Base-by-base conservation (phyloP, 2,329 filamentous ascomycete species). In the Xylaria sp. region DNA sequence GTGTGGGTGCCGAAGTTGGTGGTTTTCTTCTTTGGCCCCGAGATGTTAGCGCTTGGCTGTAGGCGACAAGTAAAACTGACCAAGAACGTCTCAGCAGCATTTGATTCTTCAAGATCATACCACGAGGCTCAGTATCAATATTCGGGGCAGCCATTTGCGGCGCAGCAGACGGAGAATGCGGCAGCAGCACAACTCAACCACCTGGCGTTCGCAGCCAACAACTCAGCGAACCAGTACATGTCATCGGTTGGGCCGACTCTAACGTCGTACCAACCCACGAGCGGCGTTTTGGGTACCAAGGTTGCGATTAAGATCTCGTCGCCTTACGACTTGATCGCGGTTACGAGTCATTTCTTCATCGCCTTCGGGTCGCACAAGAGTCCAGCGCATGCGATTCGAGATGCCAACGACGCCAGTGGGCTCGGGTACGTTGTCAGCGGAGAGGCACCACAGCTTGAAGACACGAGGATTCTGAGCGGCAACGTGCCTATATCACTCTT, bases 321-420 rank as follows among this genome's bases (percentile, higher is more conserved):
- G 52, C 86, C 90, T 69, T 93, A 92, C 82, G 91, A 97, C 77
- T 82, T 97, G 69, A 81, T 86, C 71, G 78, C 81, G 66, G 87
- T 90, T 79, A 86, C 85, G 39, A 86, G 85, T 67, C 86, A 85
- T 60, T 90, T 93, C 75, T 90, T 83, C 72, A 81, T 97, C 64
- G 87, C 90, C 56, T 97, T 97, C 80, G 94, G 93, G n/a, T 86
- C 87, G n/a, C 89, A 92, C 75, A 90, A 90, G 79, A 91, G 90
- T 79, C 85, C 88, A 64, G 90, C 90, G 67, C 86, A 90, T 65
- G 84, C 94, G 28, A 86, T 88, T 55, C 90, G 91, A 77, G 82
- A 83, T 78, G 85, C 81, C 73, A 88, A 84, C 81, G 87, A 90
- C 70, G 81, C 79, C 63, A 82, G 87, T 73, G 87, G 88, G 23